phyloP scores from a whole-genome alignment of 257 asterid species.

The Primulina tabacum region DNA sequence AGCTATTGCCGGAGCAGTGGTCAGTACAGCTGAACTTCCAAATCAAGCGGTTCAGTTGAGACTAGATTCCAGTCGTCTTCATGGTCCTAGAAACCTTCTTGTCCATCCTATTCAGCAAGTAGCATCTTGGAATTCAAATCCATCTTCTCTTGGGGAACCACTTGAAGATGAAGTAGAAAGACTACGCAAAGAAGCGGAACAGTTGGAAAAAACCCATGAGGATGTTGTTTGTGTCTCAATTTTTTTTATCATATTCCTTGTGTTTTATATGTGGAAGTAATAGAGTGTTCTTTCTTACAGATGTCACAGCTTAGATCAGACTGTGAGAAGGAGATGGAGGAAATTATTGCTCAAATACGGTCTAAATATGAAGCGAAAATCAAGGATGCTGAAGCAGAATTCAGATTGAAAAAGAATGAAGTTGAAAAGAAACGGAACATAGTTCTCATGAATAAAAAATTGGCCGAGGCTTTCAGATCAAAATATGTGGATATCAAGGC shows the following conservation, averaged over 20 bases:
- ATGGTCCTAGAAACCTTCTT: too few species aligned
- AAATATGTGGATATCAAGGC: neutral
- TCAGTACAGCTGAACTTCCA: constrained; percentile 23
- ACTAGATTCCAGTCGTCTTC: neutral
- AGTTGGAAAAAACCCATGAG: constrained; percentile 30
- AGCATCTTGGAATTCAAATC: constrained; percentile 25
- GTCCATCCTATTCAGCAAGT: constrained; percentile 30
- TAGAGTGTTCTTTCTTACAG: constrained; percentile 34
- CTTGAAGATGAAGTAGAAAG: constrained; percentile 36
- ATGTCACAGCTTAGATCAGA: constrained; percentile 42
- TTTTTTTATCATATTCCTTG: constrained; percentile 20
- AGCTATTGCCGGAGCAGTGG: constrained; percentile 20
- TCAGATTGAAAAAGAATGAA: constrained; percentile 32
- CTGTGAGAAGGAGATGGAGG: constrained; percentile 56
- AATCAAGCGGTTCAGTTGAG: constrained; percentile 31
- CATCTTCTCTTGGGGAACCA: constrained; percentile 27
- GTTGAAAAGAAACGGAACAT: constrained; percentile 35
- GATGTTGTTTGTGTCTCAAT: constrained; percentile 41
- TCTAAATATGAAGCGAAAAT: constrained; percentile 45
- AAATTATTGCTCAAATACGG: constrained; percentile 43
- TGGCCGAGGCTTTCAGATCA: constrained; percentile 52
- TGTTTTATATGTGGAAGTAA: constrained; percentile 20
- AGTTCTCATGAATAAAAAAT: constrained; percentile 43
- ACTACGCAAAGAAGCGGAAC: constrained; percentile 33
- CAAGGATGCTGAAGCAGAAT: constrained; percentile 43